phyloP scores from a whole-genome alignment of 2,329 filamentous ascomycete genomes.

The Acrodontium crateriforme region DNA sequence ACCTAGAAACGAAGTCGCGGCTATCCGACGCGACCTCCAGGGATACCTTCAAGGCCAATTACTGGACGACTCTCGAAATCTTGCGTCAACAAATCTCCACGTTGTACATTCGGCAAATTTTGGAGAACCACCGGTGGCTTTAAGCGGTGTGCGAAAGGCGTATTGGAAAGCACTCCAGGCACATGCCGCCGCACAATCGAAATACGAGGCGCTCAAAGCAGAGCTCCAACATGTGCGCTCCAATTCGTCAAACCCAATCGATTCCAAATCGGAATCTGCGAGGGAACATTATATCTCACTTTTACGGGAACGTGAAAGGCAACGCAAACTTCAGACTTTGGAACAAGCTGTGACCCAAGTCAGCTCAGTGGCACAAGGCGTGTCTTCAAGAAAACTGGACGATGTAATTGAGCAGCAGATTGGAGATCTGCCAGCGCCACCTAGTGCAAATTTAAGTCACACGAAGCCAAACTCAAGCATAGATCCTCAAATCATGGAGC shows the following conservation, averaged over 20 bases:
- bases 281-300: slow-evolving; percentile 10
- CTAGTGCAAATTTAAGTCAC: slow-evolving; percentile 4
- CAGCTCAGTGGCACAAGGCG: slow-evolving; percentile 7
- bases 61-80: slow-evolving; percentile 1
- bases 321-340: slow-evolving; percentile 15
- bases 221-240: slow-evolving; percentile 10
- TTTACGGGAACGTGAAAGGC: slow-evolving; percentile 15
- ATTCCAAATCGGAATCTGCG: not conserved
- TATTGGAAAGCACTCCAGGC: slow-evolving; percentile 19
- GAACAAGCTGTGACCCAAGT: slow-evolving; percentile 12
- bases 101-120: not conserved
- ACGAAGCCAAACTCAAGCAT: slow-evolving; percentile 9
- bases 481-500: slow-evolving; percentile 13
- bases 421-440: slow-evolving; percentile 17
- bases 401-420: slow-evolving; percentile 13
- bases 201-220: slow-evolving; percentile 17
- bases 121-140: slow-evolving; percentile 5
- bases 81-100: slow-evolving; percentile 4
- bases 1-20: slow-evolving; percentile 13
- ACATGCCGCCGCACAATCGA: slow-evolving; percentile 15
- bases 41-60: slow-evolving; percentile 10
- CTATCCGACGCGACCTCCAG: slow-evolving; percentile 16
- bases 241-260: slow-evolving; percentile 1
- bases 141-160: slow-evolving; percentile 18
- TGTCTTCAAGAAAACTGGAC: slow-evolving; percentile 10